Conservation (phyloP, 2,329 filamentous ascomycete genomes). For the Orbilia blumenaviensis region DNA sequence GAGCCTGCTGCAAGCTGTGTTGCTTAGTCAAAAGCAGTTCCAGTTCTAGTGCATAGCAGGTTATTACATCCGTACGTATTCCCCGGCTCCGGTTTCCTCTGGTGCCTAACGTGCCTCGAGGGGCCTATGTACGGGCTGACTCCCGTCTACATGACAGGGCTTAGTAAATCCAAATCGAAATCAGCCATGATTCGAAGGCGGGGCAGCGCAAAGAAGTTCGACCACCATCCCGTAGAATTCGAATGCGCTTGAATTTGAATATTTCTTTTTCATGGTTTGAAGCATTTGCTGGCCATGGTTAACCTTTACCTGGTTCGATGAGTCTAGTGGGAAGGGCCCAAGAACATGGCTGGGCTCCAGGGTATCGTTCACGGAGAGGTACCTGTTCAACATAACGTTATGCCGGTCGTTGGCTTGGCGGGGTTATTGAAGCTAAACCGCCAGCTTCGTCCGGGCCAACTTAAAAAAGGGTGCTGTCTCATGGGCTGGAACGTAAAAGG, state of each 20-base stretch:
- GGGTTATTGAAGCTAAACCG: slow-evolving; percentile 25
- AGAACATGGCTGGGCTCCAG: slow-evolving; percentile 31
- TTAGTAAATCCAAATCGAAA: slow-evolving; percentile 53
- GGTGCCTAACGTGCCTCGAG: slow-evolving; percentile 28
- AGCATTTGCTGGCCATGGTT: slow-evolving; percentile 2
- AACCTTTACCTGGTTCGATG: slow-evolving; percentile 49
- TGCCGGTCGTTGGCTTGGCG: slow-evolving; percentile 40
- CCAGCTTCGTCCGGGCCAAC: slow-evolving; percentile 24
- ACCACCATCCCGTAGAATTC: no score
- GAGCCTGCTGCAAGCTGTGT: slow-evolving; percentile 9
- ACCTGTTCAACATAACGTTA: slow-evolving; percentile 53
- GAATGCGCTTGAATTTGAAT: background rate
- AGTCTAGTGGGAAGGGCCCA: slow-evolving; percentile 35
- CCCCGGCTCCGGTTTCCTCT: slow-evolving; percentile 32
- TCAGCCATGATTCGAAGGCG: slow-evolving; percentile 45
- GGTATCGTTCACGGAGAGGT: slow-evolving; percentile 18
- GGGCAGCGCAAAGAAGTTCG: slow-evolving; percentile 18
- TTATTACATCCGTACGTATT: no score
- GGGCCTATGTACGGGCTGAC: no score
- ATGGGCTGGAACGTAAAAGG: slow-evolving; percentile 20
- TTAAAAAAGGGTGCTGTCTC: slow-evolving; percentile 46
- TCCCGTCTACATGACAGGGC: slow-evolving; percentile 42
- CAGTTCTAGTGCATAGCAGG: no score
- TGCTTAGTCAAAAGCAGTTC: slow-evolving; percentile 44
- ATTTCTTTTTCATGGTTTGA: slow-evolving; percentile 37